Percentiles rank a stretch among this genome's conserved stretches.
Conservation (phyloP, 352 stramenopile genomes). For the Globisporangium emineosum region DNA sequence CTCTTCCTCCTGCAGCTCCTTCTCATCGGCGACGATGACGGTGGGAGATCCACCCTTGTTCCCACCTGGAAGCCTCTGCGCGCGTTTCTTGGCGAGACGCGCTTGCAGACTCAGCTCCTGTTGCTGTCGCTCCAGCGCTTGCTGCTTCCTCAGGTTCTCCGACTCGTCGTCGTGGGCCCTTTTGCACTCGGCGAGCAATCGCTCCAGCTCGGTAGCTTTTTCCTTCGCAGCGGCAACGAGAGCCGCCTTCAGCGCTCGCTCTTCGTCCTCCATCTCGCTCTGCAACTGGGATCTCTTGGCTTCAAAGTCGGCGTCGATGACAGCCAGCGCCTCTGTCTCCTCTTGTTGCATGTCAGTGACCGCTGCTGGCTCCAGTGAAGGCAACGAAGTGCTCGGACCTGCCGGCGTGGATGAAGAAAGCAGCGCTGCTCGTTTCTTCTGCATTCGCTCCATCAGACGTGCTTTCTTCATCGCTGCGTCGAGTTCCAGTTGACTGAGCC, state of each 20-base stretch:
- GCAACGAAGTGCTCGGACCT: not conserved
- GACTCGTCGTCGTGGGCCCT: constrained; percentile 26
- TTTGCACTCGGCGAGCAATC: constrained; percentile 33
- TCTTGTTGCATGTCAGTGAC: constrained; percentile 16
- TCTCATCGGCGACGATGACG: not conserved
- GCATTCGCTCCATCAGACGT: constrained; percentile 27
- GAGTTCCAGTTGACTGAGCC: constrained; percentile 26
- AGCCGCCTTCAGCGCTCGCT: constrained; percentile 16
- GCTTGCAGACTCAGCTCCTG: constrained; percentile 44
- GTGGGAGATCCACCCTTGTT: not conserved
- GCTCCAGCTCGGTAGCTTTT: constrained; percentile 27
- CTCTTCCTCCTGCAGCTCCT: constrained; percentile 9
- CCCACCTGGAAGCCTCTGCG: constrained; percentile 2
- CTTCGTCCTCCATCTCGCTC: constrained; percentile 11
- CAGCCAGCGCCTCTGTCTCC: constrained; percentile 28
- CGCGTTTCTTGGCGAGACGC: constrained; percentile 31
- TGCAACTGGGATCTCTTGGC: constrained; percentile 15
- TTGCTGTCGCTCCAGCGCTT: constrained; percentile 29
- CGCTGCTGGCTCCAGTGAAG: not conserved
- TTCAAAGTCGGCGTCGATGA: constrained; percentile 28
- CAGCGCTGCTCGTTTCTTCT: constrained; percentile 23
- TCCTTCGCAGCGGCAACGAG: constrained; percentile 15
- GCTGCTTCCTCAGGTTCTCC: constrained; percentile 23
- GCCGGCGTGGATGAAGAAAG: not conserved
- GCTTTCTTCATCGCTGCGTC: constrained; percentile 32